phyloP scores from a whole-genome alignment of 345 rosid genomes.

The Firmiana major region DNA sequence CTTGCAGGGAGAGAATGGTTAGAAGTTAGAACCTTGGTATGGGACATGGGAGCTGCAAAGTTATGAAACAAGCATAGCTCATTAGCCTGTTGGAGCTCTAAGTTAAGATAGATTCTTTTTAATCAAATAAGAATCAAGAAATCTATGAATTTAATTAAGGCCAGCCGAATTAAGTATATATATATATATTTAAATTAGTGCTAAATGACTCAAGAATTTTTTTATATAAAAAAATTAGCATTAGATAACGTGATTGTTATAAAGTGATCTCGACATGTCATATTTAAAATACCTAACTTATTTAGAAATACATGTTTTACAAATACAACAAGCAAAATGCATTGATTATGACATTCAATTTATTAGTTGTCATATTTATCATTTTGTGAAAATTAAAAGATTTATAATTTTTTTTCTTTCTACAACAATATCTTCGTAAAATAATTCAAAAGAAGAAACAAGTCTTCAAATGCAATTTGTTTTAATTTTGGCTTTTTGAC shows the following conservation, averaged over 20 bases:
- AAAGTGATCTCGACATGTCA: not conserved
- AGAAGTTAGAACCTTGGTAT: not conserved
- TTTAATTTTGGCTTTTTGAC: too few species aligned
- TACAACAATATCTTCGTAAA: not conserved
- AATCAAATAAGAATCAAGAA: not conserved
- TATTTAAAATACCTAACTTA: not conserved
- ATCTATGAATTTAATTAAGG: not conserved
- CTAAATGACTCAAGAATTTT: not conserved
- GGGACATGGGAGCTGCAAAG: not conserved
- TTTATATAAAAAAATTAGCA: not conserved
- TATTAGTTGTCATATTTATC: not conserved
- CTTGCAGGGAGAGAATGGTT: not conserved
- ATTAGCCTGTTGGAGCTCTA: not conserved
- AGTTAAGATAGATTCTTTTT: not conserved
- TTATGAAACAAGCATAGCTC: not conserved
- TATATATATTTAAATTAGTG: not conserved
- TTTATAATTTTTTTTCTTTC: not conserved
- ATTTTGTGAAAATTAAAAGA: not conserved
- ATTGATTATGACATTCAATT: not conserved
- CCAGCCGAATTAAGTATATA: too few species aligned
- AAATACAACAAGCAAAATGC: not conserved
- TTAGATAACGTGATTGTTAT: not conserved
- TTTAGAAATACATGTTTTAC: not conserved
- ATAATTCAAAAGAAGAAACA: not conserved
- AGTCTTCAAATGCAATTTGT: not conserved